These are phyloP conservation scores for Coniochaeta ligniaria DNA, from an alignment of 2,329 filamentous ascomycete species.

Conservation along the genomic window DNA sequence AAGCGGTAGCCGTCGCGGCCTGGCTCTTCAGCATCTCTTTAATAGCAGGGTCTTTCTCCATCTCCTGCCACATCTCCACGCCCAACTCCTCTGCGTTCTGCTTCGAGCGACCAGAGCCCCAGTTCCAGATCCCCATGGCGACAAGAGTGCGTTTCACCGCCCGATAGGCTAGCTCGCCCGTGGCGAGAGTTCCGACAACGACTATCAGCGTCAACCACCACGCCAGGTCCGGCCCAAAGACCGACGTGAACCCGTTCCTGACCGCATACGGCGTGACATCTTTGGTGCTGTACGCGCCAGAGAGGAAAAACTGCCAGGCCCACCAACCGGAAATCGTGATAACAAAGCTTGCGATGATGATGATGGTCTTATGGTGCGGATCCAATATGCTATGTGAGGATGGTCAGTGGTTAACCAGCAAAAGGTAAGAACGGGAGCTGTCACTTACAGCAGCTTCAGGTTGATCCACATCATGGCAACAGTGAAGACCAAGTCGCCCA, in stretches of 20 bases:
- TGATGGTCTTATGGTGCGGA: slow-evolving; percentile 65
- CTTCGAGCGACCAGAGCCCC: slow-evolving; percentile 15
- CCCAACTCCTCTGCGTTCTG: slow-evolving; percentile 38
- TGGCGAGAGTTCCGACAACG: slow-evolving; percentile 50
- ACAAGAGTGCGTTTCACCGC: slow-evolving; percentile 37
- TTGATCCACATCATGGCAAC: slow-evolving; percentile 66
- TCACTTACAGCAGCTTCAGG: slow-evolving; percentile 63
- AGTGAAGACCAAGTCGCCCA: slow-evolving; percentile 67
- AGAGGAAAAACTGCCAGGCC: slow-evolving; percentile 68
- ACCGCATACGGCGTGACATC: slow-evolving; percentile 56
- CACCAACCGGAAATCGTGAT: slow-evolving; percentile 61
- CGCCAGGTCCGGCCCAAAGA: slow-evolving; percentile 59
- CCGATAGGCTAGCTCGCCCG: slow-evolving; percentile 58
- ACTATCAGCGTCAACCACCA: slow-evolving; percentile 72
- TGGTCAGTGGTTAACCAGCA: background rate
- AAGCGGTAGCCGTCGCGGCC: background rate
- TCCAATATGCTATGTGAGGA: slow-evolving; percentile 52
- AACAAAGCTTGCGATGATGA: slow-evolving; percentile 52
- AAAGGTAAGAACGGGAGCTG: background rate
- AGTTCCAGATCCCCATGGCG: slow-evolving; percentile 36
- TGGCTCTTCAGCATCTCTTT: slow-evolving; percentile 28
- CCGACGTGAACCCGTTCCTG: slow-evolving; percentile 54
- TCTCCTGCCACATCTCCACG: slow-evolving; percentile 50
- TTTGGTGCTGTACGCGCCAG: slow-evolving; percentile 46
- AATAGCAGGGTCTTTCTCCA: slow-evolving; percentile 44